Conservation (phyloP, 768 basidiomycete genomes). For the Tulasnella sp. region DNA sequence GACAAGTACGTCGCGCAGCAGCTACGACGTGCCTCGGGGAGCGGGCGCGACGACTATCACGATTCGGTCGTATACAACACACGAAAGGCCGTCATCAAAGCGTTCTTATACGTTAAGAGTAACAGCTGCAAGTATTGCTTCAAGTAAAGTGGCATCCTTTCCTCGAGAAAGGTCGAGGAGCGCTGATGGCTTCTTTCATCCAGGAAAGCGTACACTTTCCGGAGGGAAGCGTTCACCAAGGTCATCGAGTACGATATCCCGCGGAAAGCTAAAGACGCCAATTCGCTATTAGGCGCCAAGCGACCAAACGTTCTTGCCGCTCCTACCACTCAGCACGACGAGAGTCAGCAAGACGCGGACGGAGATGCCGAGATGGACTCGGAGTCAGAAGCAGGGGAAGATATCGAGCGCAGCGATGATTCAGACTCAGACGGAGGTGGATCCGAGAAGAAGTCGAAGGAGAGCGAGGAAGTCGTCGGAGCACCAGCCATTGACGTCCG, state of each 20-base stretch:
- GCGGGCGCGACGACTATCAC: slow-evolving; percentile 81
- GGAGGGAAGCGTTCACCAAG: slow-evolving; percentile 92
- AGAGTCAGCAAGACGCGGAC: slow-evolving; percentile 28
- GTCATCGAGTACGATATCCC: slow-evolving; percentile 91
- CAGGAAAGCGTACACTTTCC: slow-evolving; percentile 78
- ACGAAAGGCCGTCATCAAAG: slow-evolving; percentile 77
- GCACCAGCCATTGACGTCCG: slow-evolving; percentile 39
- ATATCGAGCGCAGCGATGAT: neutral
- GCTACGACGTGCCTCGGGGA: slow-evolving; percentile 45
- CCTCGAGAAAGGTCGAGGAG: neutral
- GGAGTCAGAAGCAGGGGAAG: slow-evolving; percentile 42
- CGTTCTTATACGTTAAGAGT: slow-evolving; percentile 45
- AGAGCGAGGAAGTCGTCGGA: neutral
- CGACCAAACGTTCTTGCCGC: slow-evolving; percentile 69
- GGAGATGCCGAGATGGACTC: slow-evolving; percentile 38
- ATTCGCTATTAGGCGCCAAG: slow-evolving; percentile 51
- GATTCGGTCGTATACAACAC: slow-evolving; percentile 82
- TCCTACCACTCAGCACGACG: slow-evolving; percentile 27
- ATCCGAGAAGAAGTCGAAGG: neutral
- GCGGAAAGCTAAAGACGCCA: slow-evolving; percentile 64
- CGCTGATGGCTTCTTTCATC: neutral
- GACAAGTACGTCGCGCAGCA: slow-evolving; percentile 62
- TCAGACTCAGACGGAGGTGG: slow-evolving; percentile 32
- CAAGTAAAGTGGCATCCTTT: slow-evolving; percentile 57
- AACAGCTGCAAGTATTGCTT: slow-evolving; percentile 75